These are phyloP conservation scores for Sugiyamaella americana DNA, from an alignment of 805 yeast genomes.

Conservation along the genomic window DNA sequence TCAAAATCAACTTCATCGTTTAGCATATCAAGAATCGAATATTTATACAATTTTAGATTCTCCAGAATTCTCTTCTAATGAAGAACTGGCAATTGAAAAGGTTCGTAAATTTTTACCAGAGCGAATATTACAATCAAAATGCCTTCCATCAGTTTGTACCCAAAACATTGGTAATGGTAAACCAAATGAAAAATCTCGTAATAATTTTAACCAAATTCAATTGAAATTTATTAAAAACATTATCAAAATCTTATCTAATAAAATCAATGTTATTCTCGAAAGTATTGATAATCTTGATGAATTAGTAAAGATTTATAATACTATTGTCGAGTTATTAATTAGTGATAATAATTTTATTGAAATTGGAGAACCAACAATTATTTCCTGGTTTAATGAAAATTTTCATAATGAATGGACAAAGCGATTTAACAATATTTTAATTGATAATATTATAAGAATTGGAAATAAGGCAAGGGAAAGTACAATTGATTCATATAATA, in stretches of 20 bases:
- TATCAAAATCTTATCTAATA: slow-evolving; percentile 3
- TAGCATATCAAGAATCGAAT: slow-evolving; percentile 13
- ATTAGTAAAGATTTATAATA: slow-evolving; percentile 11
- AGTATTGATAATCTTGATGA: slow-evolving; percentile 3
- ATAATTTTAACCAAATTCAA: not conserved
- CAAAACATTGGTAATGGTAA: slow-evolving; percentile 5
- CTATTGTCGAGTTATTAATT: not conserved
- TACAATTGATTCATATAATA: not conserved
- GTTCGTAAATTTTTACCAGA: slow-evolving; percentile 17
- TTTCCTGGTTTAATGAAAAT: slow-evolving; percentile 3
- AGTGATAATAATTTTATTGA: not conserved
- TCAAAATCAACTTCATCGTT: slow-evolving; percentile 14
- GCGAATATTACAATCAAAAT: slow-evolving; percentile 6
- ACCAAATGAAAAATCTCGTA: slow-evolving; percentile 1
- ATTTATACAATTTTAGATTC: slow-evolving; percentile 13
- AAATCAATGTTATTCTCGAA: slow-evolving; percentile 5
- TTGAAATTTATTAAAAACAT: slow-evolving; percentile 6
- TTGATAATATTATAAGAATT: not conserved
- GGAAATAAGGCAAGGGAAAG: not conserved
- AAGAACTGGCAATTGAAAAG: slow-evolving; percentile 13
- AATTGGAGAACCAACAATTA: not conserved
- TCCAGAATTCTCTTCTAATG: slow-evolving; percentile 14
- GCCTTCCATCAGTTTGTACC: slow-evolving; percentile 15
- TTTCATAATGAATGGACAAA: slow-evolving; percentile 5
- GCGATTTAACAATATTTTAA: not conserved